Evolutionary conservation across 139 green algal species (phyloP), one percentile per base, ranked within the genome.

Genomic region (Ettlia oleoabundans): DNA sequence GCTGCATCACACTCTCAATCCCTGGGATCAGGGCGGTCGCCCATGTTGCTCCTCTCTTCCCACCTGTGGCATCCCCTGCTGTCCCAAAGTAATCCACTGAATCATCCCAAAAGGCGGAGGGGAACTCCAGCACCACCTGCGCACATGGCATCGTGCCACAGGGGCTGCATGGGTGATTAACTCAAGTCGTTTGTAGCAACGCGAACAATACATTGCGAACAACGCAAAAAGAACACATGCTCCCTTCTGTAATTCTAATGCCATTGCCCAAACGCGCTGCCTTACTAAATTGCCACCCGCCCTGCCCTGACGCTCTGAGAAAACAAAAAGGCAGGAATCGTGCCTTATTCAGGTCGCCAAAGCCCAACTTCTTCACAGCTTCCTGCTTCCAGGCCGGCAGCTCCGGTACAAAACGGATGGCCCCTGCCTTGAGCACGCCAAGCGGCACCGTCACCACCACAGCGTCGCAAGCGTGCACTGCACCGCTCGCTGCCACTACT

Each of bases 321-420:
- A n/a, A n/a, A n/a, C n/a, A n/a, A n/a, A n/a, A n/a, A n/a, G n/a
- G n/a, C n/a, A n/a, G n/a, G n/a, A n/a, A n/a, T n/a, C n/a, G 52
- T 52, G 88, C 88, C 87, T 98, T 98, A 86, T 98, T 96, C 3
- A 98, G 88, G 35, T 91, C 86, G 3, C 95, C 95, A 86, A 94
- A 96, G 71, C 95, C 94, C 4, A 98, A 83, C 37, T 81, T 79
- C 6, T 83, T 33, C n/a, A 98, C 91, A 24, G 91, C 92, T 1
- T 80, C 72, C 18, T 43, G 63, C 86, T 98, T 98, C 90, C 87
- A 94, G 37, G 66, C 42, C 0, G 93, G 93, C 63, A 98, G 86
- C 26, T 86, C 71, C 3, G 95, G 95, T 3, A 77, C 65, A 64
- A 98, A 98, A 30, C 43, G 67, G 30, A 97, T 89, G 41, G 71